A percentile compares a stretch with the other conserved stretches of the same genome.
Evolutionary conservation across 495 filamentous ascomycete genomes (phyloP).

Genomic region (Rostrohypoxylon terebratum): DNA sequence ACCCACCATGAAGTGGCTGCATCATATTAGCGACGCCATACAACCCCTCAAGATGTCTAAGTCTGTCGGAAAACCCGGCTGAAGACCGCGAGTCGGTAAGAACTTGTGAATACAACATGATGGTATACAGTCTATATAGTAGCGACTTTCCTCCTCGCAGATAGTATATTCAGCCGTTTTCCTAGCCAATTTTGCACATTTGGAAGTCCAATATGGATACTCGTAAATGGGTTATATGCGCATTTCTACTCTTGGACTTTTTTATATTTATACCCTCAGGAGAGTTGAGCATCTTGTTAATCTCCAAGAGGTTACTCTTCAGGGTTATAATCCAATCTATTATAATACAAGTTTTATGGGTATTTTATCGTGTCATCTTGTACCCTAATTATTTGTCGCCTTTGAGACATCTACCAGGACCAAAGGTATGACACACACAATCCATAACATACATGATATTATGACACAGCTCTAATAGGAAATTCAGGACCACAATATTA

Average conservation of each 20-base stretch:
- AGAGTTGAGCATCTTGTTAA: neutral
- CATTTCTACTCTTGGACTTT: neutral
- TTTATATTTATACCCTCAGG: conserved; percentile 26
- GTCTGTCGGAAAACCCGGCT: neutral
- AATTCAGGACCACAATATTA: conserved; percentile 33
- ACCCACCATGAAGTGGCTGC: neutral
- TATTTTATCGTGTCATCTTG: conserved; percentile 33
- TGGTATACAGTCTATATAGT: neutral
- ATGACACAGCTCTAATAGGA: neutral
- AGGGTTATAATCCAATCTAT: conserved; percentile 34
- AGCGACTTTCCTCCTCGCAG: neutral
- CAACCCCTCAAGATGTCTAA: neutral
- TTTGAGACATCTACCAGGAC: conserved; percentile 49
- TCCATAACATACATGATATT: neutral
- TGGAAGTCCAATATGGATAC: conserved; percentile 25
- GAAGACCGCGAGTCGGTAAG: neutral
- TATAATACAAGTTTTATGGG: conserved; percentile 29
- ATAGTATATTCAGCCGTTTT: neutral
- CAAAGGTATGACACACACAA: conserved; percentile 36
- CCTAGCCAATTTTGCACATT: neutral
- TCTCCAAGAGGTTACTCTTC: conserved; percentile 8
- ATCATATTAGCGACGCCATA: neutral
- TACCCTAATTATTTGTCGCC: conserved; percentile 49
- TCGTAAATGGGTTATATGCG: neutral
- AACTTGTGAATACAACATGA: neutral